Evolutionary conservation across 192 early-diverging fungal species (phyloP).

Genomic region (Podila horticola): DNA sequence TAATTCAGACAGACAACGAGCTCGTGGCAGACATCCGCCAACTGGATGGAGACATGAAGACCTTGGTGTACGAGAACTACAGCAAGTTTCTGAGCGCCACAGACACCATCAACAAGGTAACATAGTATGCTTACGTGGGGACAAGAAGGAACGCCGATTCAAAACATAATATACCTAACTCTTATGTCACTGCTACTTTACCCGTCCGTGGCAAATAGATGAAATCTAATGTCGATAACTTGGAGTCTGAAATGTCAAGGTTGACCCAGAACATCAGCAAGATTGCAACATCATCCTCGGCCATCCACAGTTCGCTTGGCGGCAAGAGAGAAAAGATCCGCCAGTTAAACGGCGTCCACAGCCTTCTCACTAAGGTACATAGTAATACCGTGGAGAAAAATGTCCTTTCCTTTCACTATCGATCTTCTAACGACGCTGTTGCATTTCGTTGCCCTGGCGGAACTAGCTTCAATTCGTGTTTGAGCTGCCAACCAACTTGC

Average conservation of each 20-base stretch:
- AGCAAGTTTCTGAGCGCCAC: conserved; percentile 96
- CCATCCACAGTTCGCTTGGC: conserved; percentile 70
- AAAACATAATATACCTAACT: not conserved
- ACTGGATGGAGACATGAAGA: conserved; percentile 96
- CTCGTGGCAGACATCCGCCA: conserved; percentile 86
- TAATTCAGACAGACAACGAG: conserved; percentile 81
- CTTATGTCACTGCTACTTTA: not conserved
- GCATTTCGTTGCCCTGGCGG: not conserved
- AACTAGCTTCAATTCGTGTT: conserved; percentile 86
- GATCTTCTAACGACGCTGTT: not conserved
- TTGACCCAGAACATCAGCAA: conserved; percentile 73
- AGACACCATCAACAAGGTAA: conserved; percentile 84
- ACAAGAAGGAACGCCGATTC: not conserved
- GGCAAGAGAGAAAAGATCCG: conserved; percentile 76
- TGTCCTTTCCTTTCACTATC: not conserved
- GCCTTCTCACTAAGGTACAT: conserved; percentile 72
- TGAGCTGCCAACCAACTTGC: conserved; percentile 83
- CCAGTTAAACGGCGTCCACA: conserved; percentile 77
- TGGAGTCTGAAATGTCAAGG: conserved; percentile 86
- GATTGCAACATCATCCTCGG: conserved; percentile 63
- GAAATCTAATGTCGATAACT: conserved; percentile 84
- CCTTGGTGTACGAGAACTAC: conserved; percentile 98
- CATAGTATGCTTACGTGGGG: not conserved
- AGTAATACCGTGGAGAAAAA: not conserved
- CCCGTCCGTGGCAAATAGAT: conserved; percentile 59